Evolutionary conservation across 257 asterid genomes (phyloP).

Genomic region (Penstemon newberryi): DNA sequence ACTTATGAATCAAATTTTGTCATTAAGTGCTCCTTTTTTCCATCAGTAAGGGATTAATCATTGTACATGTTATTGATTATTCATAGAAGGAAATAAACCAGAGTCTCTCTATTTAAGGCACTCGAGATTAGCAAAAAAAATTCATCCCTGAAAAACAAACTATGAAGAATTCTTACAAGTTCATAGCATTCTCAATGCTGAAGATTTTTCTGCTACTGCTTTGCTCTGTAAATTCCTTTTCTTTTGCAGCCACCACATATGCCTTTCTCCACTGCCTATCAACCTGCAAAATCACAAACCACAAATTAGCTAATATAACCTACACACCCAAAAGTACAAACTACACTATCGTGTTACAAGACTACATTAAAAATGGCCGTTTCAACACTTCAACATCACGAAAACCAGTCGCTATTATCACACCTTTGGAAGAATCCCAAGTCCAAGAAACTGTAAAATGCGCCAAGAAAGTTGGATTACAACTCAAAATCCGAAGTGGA

Average conservation of each 20-base stretch:
- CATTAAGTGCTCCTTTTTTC: too few relatives aligned
- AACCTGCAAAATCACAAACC: not conserved
- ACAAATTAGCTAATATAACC: conserved; percentile 1
- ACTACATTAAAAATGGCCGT: conserved; percentile 29
- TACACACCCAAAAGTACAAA: conserved; percentile 21
- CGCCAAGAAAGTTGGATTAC: not conserved
- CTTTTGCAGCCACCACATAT: not conserved
- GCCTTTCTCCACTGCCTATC: conserved; percentile 20
- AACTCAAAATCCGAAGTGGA: conserved; percentile 35
- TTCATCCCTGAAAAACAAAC: not conserved
- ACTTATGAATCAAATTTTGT: too few relatives aligned
- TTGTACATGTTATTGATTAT: too few relatives aligned
- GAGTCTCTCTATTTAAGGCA: too few relatives aligned
- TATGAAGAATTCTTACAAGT: not conserved
- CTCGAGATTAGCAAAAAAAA: too few relatives aligned
- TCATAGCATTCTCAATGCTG: not conserved
- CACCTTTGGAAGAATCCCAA: conserved; percentile 29
- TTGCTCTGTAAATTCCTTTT: not conserved
- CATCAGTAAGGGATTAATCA: too few relatives aligned
- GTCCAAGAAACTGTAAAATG: conserved; percentile 23
- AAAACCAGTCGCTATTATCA: conserved; percentile 20
- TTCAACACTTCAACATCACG: conserved; percentile 28
- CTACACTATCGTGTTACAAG: conserved; percentile 17
- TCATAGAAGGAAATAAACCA: too few relatives aligned
- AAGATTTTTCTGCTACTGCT: not conserved